Percentiles rank a stretch among this genome's conserved stretches.
Evolutionary conservation across 345 rosid species (phyloP).

Genomic region (Acer saccharum): DNA sequence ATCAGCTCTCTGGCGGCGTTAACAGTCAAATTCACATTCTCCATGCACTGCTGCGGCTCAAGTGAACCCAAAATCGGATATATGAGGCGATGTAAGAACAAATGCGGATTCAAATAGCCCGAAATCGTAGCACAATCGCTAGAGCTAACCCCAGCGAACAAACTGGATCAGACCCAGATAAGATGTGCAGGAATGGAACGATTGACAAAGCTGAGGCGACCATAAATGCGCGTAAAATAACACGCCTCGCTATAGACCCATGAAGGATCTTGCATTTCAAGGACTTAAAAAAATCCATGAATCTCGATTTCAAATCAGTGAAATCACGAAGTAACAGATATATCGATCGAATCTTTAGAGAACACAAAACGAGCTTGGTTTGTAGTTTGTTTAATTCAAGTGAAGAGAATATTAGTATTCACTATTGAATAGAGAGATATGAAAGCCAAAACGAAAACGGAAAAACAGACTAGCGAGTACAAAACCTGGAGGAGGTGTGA

Average conservation of each 20-base stretch:
- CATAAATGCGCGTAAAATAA: constrained; percentile 61
- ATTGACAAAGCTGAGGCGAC: constrained; percentile 54
- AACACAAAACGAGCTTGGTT: no score
- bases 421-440: constrained; percentile 29
- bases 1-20: constrained; percentile 57
- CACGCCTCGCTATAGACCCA: constrained; percentile 59
- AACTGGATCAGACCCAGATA: constrained; percentile 43
- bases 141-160: constrained; percentile 28
- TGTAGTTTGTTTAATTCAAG: neutral
- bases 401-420: constrained; percentile 17
- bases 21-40: constrained; percentile 49
- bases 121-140: constrained; percentile 43
- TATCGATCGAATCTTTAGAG: neutral
- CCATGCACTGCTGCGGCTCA: constrained; percentile 44
- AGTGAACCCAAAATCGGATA: constrained; percentile 52
- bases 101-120: constrained; percentile 32
- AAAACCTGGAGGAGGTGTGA: constrained; percentile 99
- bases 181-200: constrained; percentile 51
- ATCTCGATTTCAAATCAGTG: constrained; percentile 5
- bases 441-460: constrained; percentile 28
- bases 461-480: constrained; percentile 61
- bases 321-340: neutral
- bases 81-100: constrained; percentile 37
- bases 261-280: constrained; percentile 43
- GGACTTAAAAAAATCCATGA: constrained; percentile 55